Evolutionary conservation across 768 basidiomycete genomes (phyloP).

Genomic region (Crassisporium funariophilum): DNA sequence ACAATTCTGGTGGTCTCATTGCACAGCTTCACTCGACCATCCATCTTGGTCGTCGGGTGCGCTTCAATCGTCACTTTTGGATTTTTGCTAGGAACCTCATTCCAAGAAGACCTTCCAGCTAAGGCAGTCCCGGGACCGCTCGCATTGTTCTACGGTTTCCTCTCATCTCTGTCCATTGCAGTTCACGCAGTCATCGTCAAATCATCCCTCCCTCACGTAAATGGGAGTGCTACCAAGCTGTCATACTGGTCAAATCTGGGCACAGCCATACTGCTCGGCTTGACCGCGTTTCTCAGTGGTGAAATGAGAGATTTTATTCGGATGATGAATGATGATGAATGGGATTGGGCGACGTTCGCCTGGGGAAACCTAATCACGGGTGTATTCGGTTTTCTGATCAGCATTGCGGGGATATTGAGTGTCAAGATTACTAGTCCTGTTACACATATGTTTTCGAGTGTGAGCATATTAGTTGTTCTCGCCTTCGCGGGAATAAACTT

Average conservation of each 20-base stretch:
- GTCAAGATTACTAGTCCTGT: constrained; percentile 87
- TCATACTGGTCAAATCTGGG: constrained; percentile 79
- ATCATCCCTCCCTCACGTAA: constrained; percentile 64
- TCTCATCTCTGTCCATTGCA: constrained; percentile 70
- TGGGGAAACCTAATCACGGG: constrained; percentile 48
- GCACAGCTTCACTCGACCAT: constrained; percentile 60
- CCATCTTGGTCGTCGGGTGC: constrained; percentile 59
- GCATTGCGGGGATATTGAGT: constrained; percentile 74
- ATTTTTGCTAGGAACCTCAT: constrained; percentile 69
- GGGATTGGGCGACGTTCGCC: constrained; percentile 31
- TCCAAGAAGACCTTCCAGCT: no score
- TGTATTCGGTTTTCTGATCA: constrained; percentile 77
- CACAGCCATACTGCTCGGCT: constrained; percentile 58
- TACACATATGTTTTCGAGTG: constrained; percentile 77
- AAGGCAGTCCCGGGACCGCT: constrained; percentile 45
- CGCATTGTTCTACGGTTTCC: constrained; percentile 70
- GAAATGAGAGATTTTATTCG: constrained; percentile 56
- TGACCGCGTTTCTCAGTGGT: constrained; percentile 63
- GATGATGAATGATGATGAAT: no score
- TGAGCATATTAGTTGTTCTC: no score
- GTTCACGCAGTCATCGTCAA: constrained; percentile 86
- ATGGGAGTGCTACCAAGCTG: constrained; percentile 69
- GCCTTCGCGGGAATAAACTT: no score
- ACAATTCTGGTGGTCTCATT: constrained; percentile 72
- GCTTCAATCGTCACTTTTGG: constrained; percentile 73